Evolutionary conservation across 192 early-diverging fungal genomes (phyloP).

Genomic region (Gamsiella multidivaricata): DNA sequence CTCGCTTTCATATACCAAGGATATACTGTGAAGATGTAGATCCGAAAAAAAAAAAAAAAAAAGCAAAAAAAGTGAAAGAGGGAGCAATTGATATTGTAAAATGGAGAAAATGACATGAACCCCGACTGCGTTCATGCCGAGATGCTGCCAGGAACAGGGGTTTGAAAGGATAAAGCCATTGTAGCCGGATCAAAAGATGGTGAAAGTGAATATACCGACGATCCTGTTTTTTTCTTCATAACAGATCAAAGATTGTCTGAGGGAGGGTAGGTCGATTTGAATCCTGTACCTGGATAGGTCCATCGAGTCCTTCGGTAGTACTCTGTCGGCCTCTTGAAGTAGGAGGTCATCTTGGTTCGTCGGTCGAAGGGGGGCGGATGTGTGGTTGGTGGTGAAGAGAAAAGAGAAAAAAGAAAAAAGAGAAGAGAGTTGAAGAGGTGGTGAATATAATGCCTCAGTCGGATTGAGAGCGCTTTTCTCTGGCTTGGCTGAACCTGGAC

Average conservation of each 20-base stretch:
- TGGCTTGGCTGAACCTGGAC: background rate
- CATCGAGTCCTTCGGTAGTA: conserved; percentile 36
- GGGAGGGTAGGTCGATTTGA: background rate
- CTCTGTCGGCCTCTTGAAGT: conserved; percentile 41
- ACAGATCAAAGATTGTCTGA: background rate
- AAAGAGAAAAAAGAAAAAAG: background rate
- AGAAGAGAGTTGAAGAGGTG: background rate
- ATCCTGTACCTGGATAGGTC: conserved; percentile 46
- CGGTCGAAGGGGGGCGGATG: background rate
- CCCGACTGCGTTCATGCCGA: too few species aligned
- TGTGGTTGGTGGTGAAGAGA: background rate
- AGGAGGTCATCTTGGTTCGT: conserved; percentile 17
- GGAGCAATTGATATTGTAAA: background rate
- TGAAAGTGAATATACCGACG: too few species aligned
- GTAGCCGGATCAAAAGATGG: too few species aligned
- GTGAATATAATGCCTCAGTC: background rate
- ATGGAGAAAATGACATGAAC: background rate
- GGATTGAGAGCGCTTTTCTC: conserved; percentile 1
- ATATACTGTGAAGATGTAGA: too few species aligned
- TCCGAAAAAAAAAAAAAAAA: conserved; percentile 5
- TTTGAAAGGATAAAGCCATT: too few species aligned
- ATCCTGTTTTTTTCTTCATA: too few species aligned
- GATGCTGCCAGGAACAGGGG: too few species aligned
- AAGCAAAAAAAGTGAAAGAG: background rate
- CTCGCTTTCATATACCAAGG: too few species aligned